Evolutionary conservation across 169 alveolate species (phyloP).

Genomic region (Plasmodium yoelii): DNA sequence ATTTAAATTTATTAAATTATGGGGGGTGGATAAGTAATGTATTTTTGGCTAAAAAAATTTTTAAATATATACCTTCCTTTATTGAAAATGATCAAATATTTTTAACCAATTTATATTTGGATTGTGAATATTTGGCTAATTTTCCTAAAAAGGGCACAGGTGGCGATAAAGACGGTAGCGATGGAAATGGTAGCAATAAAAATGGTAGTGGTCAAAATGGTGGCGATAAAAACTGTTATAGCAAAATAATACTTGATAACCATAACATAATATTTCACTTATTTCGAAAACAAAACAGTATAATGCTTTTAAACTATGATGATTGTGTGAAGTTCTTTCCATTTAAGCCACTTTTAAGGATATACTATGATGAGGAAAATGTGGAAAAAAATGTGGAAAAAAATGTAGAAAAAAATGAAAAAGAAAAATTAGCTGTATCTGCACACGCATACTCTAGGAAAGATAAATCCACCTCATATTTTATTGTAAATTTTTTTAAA

Average conservation of each 20-base stretch:
- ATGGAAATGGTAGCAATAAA: background rate
- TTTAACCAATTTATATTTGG: constrained; percentile 62
- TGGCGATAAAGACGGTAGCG: background rate
- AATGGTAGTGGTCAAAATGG: background rate
- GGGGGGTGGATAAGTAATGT: constrained; percentile 75
- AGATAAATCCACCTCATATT: background rate
- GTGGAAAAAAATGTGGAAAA: constrained; percentile 14
- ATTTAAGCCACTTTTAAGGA: constrained; percentile 32
- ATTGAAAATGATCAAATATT: constrained; percentile 72
- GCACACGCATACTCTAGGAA: background rate
- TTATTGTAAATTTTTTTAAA: constrained; percentile 6
- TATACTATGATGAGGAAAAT: constrained; percentile 10
- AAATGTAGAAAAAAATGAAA: background rate
- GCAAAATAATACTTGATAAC: constrained; percentile 63
- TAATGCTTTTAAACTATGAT: constrained; percentile 23
- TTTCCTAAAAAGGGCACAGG: constrained; percentile 5
- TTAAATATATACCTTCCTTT: constrained; percentile 69
- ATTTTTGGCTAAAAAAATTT: constrained; percentile 42
- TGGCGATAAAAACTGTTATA: constrained; percentile 17
- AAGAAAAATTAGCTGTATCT: constrained; percentile 16
- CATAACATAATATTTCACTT: constrained; percentile 65
- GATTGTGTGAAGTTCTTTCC: constrained; percentile 59
- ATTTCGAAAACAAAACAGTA: constrained; percentile 30
- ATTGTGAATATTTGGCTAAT: constrained; percentile 42
- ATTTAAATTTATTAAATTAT: constrained; percentile 63